Conservation (phyloP, 106 monocot genomes). For the Triglochin maritima region DNA sequence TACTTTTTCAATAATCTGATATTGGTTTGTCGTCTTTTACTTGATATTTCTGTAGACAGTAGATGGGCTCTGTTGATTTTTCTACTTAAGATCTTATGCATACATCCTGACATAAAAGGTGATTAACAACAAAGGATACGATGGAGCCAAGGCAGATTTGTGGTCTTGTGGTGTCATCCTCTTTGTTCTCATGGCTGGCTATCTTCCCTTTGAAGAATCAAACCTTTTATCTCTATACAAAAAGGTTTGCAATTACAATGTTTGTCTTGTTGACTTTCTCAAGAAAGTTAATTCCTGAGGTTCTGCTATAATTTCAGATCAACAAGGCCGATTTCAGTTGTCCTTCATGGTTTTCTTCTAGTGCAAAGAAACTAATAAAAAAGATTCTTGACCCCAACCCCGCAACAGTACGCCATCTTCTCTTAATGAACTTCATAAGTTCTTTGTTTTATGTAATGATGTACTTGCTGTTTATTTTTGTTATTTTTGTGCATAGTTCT, state of each 20-base stretch:
- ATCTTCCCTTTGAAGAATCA: slow-evolving; percentile 81
- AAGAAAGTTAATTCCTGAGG: not conserved
- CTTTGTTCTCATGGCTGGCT: slow-evolving; percentile 87
- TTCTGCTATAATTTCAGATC: slow-evolving; percentile 38
- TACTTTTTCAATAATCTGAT: not conserved
- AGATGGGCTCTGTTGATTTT: not conserved
- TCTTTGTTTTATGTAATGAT: not conserved
- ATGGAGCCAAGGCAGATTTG: slow-evolving; percentile 89
- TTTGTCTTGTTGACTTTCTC: not conserved
- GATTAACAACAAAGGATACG: slow-evolving; percentile 84
- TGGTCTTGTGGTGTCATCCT: slow-evolving; percentile 98
- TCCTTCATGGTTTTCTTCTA: slow-evolving; percentile 86
- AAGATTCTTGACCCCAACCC: slow-evolving; percentile 88
- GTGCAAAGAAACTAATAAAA: slow-evolving; percentile 84
- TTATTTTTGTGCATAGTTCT: not conserved
- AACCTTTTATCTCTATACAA: slow-evolving; percentile 70
- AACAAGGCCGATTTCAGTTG: slow-evolving; percentile 87
- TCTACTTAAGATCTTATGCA: not conserved
- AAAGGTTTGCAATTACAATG: slow-evolving; percentile 35
- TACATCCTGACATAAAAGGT: slow-evolving; percentile 28
- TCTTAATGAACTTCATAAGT: not conserved
- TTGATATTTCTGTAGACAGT: not conserved
- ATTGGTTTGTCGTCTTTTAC: not conserved
- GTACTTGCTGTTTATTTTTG: not conserved
- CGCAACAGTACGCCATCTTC: slow-evolving; percentile 32